A percentile compares a stretch with the other conserved stretches of the same genome.
phyloP scores from a whole-genome alignment of 495 filamentous ascomycete genomes.

The Talaromyces liani region DNA sequence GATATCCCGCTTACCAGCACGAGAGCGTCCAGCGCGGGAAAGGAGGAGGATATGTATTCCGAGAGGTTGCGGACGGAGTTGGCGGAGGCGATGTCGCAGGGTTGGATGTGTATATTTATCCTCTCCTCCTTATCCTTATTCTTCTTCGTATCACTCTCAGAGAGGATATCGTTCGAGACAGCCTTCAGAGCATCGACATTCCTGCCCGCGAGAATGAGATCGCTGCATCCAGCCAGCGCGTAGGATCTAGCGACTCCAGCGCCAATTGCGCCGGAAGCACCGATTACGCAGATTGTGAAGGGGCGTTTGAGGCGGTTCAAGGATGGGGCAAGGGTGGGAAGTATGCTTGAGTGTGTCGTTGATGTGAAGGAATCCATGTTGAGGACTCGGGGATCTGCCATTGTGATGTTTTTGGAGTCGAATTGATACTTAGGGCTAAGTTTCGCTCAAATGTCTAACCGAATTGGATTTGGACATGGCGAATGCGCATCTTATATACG shows the following conservation, averaged over 20 bases:
- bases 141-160: not conserved
- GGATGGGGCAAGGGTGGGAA: not conserved
- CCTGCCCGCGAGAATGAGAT: slow-evolving; percentile 33
- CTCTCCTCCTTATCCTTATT: not conserved
- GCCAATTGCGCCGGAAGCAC: slow-evolving; percentile 38
- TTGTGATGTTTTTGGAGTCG: not conserved
- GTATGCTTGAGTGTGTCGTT: not conserved
- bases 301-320: slow-evolving; percentile 8
- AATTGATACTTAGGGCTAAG: not conserved
- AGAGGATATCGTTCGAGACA: slow-evolving; percentile 6
- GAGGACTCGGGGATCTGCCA: slow-evolving; percentile 4
- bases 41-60: slow-evolving; percentile 18
- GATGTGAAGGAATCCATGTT: slow-evolving; percentile 4
- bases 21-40: slow-evolving; percentile 29
- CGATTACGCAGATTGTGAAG: slow-evolving; percentile 39
- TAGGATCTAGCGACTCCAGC: slow-evolving; percentile 32
- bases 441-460: not conserved
- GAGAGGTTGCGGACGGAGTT: slow-evolving; percentile 25
- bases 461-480: not conserved
- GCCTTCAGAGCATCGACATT: slow-evolving; percentile 21
- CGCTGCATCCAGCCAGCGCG: slow-evolving; percentile 28
- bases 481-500: not conserved
- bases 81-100: slow-evolving; percentile 32
- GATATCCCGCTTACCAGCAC: slow-evolving; percentile 36
- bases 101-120: slow-evolving; percentile 19